These are phyloP conservation scores for Talinum fruticosum DNA, from an alignment of 148 eudicot genomes.

Conservation along the genomic window DNA sequence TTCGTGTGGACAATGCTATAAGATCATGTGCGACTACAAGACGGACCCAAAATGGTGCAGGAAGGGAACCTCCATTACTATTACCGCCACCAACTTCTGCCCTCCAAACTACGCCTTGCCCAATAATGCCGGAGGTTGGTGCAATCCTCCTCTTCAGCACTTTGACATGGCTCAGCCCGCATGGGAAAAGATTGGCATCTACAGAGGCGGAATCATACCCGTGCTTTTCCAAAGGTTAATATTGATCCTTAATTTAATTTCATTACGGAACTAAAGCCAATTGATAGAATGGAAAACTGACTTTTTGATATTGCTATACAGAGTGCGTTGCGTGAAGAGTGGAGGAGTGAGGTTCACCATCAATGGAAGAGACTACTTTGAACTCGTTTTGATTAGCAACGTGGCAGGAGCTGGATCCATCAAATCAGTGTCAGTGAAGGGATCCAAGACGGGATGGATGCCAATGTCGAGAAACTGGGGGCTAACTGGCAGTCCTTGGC, in stretches of 20 bases:
- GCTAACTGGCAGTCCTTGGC: constrained; percentile 84
- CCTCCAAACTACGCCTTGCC: constrained; percentile 60
- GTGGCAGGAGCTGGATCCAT: constrained; percentile 78
- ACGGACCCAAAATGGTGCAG: constrained; percentile 44
- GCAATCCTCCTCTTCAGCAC: constrained; percentile 70
- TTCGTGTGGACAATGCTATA: constrained; percentile 65
- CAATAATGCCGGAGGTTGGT: constrained; percentile 62
- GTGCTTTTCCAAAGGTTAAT: not conserved
- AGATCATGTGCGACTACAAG: constrained; percentile 50
- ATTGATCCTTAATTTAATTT: not conserved
- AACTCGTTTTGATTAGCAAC: constrained; percentile 67
- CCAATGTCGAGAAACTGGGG: constrained; percentile 87
- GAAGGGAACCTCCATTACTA: constrained; percentile 42
- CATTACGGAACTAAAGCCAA: not conserved
- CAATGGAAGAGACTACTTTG: constrained; percentile 79
- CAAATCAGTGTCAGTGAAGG: constrained; percentile 59
- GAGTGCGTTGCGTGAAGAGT: constrained; percentile 74
- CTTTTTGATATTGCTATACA: constrained; percentile 12
- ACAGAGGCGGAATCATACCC: constrained; percentile 24
- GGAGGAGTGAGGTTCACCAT: constrained; percentile 87
- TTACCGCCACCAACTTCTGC: constrained; percentile 75
- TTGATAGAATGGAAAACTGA: no score
- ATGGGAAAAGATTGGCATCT: constrained; percentile 77
- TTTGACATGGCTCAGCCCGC: constrained; percentile 85
- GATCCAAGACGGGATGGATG: constrained; percentile 62